Evolutionary conservation across 805 yeast species (phyloP), one percentile per base, ranked within the genome.

Genomic region (Debaryomyces maramus): DNA sequence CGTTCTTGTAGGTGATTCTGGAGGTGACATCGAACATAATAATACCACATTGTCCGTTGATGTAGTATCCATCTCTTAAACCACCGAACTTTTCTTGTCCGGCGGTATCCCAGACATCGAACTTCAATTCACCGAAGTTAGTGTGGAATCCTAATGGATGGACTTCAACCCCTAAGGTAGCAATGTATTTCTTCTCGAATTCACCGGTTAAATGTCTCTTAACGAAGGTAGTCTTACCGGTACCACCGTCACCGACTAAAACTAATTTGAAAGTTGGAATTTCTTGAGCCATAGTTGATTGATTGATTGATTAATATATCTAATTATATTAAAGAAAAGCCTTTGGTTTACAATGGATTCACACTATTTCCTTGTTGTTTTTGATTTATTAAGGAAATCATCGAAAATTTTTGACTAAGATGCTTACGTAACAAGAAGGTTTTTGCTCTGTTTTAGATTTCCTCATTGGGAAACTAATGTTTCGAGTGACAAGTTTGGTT

Each of bases 71-170:
- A 65, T 93, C 99, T 80, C 99, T 90, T 65, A 93, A 80, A 60
- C 99, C 99, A 73, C 99, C 99, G 58, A 93, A 93, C 77, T 93
- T 93, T 77, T 93, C 99, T 79, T 93, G 99, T 51, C 99, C 99
- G 44, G 99, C 99, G 41, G 99, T 93, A 73, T 93, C 99, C 99
- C 99, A 93, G 61, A 93, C 97, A 68, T 93, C 97, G 73, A 93
- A 93, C 72, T 88, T 91, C 75, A 93, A 88, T 75, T 91, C 97
- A 75, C 99, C 99, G 65, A 75, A 93, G 79, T 91, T 91, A 68
- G 99, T 93, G 85, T 81, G 88, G 84, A 93, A 93, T 34, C 93
- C 88, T 71, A 93, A 82, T 55, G 99, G 99, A 70, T 93, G 97
- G 52, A 93, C 99, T 73, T 93, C 99, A 52, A 93, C 99, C 80